Evolutionary conservation across 1,139 yeast species (phyloP).

Genomic region (Sporopachydermia cereana): DNA sequence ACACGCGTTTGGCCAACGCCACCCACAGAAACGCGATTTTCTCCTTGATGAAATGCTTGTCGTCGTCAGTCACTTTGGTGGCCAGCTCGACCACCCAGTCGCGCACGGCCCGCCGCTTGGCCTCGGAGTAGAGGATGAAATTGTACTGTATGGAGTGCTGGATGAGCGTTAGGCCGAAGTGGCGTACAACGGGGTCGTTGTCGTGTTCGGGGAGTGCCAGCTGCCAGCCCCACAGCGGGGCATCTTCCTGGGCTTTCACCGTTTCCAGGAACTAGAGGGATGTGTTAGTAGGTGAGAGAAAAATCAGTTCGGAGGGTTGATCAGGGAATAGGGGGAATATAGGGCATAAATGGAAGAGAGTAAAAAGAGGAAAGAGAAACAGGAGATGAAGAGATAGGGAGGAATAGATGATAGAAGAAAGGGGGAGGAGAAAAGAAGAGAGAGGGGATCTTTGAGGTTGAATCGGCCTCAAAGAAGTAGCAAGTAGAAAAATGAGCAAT

Average conservation of each 20-base stretch:
- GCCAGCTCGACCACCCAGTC: slow-evolving; percentile 80
- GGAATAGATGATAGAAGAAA: too few relatives aligned
- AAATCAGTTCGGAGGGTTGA: slow-evolving; percentile 51
- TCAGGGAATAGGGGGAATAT: slow-evolving; percentile 48
- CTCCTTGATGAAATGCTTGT: slow-evolving; percentile 85
- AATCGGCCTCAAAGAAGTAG: too few relatives aligned
- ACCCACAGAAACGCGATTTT: slow-evolving; percentile 89
- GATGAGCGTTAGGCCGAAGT: slow-evolving; percentile 75
- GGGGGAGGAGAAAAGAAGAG: too few relatives aligned
- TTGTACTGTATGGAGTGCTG: slow-evolving; percentile 56
- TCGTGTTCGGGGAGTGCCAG: slow-evolving; percentile 58
- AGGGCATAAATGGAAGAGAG: background rate
- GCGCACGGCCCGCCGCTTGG: slow-evolving; percentile 58
- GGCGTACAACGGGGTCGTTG: slow-evolving; percentile 64
- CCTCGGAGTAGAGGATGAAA: slow-evolving; percentile 46
- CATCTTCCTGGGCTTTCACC: slow-evolving; percentile 65
- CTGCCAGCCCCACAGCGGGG: slow-evolving; percentile 90
- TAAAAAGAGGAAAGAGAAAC: slow-evolving; percentile 8
- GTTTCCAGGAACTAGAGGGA: slow-evolving; percentile 49
- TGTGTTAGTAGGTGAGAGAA: too few relatives aligned
- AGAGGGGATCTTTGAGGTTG: too few relatives aligned
- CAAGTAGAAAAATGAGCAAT: too few relatives aligned
- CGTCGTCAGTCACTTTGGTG: slow-evolving; percentile 41
- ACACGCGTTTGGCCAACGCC: slow-evolving; percentile 77
- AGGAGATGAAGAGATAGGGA: background rate